These are phyloP conservation scores for Amphichorda felina DNA, from an alignment of 2,329 filamentous ascomycete genomes.

Conservation along the genomic window DNA sequence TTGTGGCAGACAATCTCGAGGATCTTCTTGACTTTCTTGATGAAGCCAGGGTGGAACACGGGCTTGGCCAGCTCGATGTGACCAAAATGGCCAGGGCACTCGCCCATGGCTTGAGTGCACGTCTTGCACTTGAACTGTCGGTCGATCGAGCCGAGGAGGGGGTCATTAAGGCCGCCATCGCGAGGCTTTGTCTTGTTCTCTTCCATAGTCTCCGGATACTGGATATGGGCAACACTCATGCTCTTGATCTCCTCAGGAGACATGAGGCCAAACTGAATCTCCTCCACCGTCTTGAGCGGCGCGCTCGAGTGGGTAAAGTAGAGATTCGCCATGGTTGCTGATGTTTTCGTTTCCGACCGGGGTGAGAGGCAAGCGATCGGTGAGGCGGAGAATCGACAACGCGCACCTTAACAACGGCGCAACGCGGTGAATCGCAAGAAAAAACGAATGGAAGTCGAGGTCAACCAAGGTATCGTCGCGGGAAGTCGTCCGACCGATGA, in stretches of 20 bases:
- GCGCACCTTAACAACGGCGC: constrained; percentile 5
- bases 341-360: constrained; percentile 7
- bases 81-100: constrained; percentile 96
- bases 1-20: constrained; percentile 98
- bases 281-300: constrained; percentile 93
- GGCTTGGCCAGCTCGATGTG: constrained; percentile 97
- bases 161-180: constrained; percentile 87
- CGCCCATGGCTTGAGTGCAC: constrained; percentile 88
- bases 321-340: constrained; percentile 74
- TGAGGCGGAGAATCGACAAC: not conserved
- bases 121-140: constrained; percentile 92
- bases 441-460: constrained; percentile 13
- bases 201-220: constrained; percentile 99
- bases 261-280: constrained; percentile 97
- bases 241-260: constrained; percentile 98
- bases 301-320: constrained; percentile 85
- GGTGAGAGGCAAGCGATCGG: constrained; percentile 8
- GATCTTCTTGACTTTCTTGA: constrained; percentile 99
- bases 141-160: constrained; percentile 91
- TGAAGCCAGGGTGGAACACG: constrained; percentile 89
- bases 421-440: constrained; percentile 7
- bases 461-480: constrained; percentile 6
- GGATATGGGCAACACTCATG: constrained; percentile 92
- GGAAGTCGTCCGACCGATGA: constrained; percentile 18
- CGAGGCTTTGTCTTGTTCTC: constrained; percentile 86